A percentile compares a stretch with the other conserved stretches of the same genome.
Evolutionary conservation across 768 basidiomycete genomes (phyloP).

Genomic region (Pleurotus djamor): DNA sequence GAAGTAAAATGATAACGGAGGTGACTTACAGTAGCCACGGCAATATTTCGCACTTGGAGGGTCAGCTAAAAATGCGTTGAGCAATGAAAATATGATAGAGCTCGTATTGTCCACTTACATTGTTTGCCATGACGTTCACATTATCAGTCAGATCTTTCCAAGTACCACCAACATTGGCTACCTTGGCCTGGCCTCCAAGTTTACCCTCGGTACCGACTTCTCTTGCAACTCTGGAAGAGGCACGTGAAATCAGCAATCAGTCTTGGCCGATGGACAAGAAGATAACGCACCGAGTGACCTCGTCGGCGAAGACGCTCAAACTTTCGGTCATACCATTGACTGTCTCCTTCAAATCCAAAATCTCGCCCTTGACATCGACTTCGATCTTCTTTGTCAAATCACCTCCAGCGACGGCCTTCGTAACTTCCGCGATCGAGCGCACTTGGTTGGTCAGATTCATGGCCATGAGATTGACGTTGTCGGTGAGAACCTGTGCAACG

Average conservation of each 20-base stretch:
- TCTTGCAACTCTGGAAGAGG: slow-evolving; percentile 66
- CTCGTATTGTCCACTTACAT: slow-evolving; percentile 46
- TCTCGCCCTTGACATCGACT: slow-evolving; percentile 91
- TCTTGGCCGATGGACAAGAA: neutral
- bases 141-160: slow-evolving; percentile 98
- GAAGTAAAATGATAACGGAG: neutral
- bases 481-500: slow-evolving; percentile 46
- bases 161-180: slow-evolving; percentile 92
- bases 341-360: slow-evolving; percentile 85
- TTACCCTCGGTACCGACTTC: slow-evolving; percentile 98
- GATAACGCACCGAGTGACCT: slow-evolving; percentile 37
- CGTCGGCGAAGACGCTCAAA: slow-evolving; percentile 81
- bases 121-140: slow-evolving; percentile 94
- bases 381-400: slow-evolving; percentile 93
- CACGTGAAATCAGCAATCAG: neutral
- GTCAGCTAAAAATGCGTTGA: slow-evolving; percentile 57
- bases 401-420: slow-evolving; percentile 91
- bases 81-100: neutral
- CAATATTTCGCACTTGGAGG: slow-evolving; percentile 90
- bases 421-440: slow-evolving; percentile 83
- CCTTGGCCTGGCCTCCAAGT: slow-evolving; percentile 91
- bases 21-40: slow-evolving; percentile 77
- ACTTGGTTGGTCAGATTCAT: slow-evolving; percentile 92
- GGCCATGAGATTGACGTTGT: slow-evolving; percentile 88
- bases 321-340: slow-evolving; percentile 96